Evolutionary conservation across 78 protist genomes (phyloP).

Genomic region (Monocercomonoides exilis): DNA sequence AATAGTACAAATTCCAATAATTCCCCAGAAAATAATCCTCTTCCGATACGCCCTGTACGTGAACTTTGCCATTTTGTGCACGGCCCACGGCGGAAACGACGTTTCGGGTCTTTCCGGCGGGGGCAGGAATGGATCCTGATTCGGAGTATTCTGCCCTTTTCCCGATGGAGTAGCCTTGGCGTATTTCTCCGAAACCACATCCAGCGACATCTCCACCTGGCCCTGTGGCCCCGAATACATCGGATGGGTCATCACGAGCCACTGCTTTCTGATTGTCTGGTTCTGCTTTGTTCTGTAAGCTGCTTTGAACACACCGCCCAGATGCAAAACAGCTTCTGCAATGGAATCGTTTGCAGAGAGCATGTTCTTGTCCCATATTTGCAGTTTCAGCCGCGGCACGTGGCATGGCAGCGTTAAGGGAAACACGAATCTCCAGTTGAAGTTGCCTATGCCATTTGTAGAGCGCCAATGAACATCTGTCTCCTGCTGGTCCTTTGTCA

Average conservation of each 20-base stretch:
- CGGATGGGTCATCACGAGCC: slow-evolving; percentile 31
- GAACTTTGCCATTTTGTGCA: slow-evolving; percentile 6
- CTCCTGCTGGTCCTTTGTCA: slow-evolving; percentile 12
- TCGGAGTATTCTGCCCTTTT: slow-evolving; percentile 19
- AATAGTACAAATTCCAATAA: background rate
- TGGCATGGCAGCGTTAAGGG: slow-evolving; percentile 16
- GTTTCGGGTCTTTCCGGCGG: slow-evolving; percentile 7
- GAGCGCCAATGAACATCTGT: slow-evolving; percentile 29
- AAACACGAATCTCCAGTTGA: slow-evolving; percentile 34
- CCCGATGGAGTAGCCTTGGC: slow-evolving; percentile 2
- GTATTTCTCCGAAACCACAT: background rate
- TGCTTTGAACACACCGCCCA: slow-evolving; percentile 11
- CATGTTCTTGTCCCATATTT: slow-evolving; percentile 38
- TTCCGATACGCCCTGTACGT: background rate
- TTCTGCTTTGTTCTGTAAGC: background rate
- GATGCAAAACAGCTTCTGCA: slow-evolving; percentile 20
- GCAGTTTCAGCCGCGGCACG: slow-evolving; percentile 34
- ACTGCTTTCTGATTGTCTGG: background rate
- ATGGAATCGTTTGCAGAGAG: slow-evolving; percentile 31
- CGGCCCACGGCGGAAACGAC: slow-evolving; percentile 21
- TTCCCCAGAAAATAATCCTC: background rate
- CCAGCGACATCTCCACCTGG: background rate
- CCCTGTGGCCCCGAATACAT: slow-evolving; percentile 11
- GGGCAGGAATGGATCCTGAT: slow-evolving; percentile 23
- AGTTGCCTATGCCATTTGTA: slow-evolving; percentile 28